Percentiles rank a stretch among this genome's conserved stretches.
Evolutionary conservation across 805 yeast species (phyloP).

Genomic region (Crinitomyces ghanaensis): DNA sequence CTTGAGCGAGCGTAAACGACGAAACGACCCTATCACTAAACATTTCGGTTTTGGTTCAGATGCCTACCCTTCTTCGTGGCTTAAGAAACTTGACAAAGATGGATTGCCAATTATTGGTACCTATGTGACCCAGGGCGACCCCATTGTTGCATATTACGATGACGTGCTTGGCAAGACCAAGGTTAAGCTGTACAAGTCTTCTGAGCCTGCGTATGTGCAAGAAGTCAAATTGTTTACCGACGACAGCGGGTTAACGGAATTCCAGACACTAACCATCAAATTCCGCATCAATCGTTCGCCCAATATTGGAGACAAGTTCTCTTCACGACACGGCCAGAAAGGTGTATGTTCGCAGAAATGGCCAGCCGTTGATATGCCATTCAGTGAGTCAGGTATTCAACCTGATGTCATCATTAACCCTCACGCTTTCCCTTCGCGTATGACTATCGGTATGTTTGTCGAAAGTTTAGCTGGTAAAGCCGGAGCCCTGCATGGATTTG

Average conservation of each 20-base stretch:
- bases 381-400: conserved; percentile 89
- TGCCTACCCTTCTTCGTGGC: conserved; percentile 87
- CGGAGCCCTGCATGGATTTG: conserved; percentile 94
- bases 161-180: conserved; percentile 85
- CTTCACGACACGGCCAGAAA: conserved; percentile 96
- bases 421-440: conserved; percentile 99
- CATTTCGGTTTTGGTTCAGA: conserved; percentile 92
- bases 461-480: conserved; percentile 98
- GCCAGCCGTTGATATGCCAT: conserved; percentile 96
- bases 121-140: conserved; percentile 88
- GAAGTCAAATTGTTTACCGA: conserved; percentile 90
- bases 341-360: conserved; percentile 98
- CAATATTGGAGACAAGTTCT: conserved; percentile 93
- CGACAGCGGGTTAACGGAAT: conserved; percentile 62
- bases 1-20: conserved; percentile 58
- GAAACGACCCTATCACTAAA: conserved; percentile 91
- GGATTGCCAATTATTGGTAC: conserved; percentile 88
- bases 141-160: conserved; percentile 85
- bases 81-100: conserved; percentile 75
- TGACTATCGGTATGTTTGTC: conserved; percentile 99
- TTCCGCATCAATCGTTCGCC: conserved; percentile 87
- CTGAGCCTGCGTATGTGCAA: conserved; percentile 90
- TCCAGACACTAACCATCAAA: conserved; percentile 78
- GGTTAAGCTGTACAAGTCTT: conserved; percentile 83
- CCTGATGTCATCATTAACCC: conserved; percentile 98